These are phyloP conservation scores for Pseudodiploospora longispora DNA, from an alignment of 2,329 filamentous ascomycete species.

Conservation along the genomic window DNA sequence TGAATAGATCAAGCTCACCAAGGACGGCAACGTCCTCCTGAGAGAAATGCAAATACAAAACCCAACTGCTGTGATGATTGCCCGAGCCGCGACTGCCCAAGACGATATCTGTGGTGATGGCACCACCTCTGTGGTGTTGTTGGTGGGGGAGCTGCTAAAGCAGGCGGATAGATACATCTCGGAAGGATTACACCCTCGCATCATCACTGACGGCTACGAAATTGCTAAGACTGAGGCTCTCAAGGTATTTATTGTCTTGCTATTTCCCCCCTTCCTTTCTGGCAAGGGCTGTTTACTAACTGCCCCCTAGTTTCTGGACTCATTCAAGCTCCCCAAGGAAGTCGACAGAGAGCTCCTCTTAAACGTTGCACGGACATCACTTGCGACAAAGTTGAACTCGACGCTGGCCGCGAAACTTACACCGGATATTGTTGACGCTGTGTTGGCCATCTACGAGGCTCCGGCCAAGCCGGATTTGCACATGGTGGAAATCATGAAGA, in stretches of 20 bases:
- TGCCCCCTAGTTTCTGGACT: conserved; percentile 67
- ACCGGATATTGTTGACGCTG: conserved; percentile 90
- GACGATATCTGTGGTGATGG: conserved; percentile 98
- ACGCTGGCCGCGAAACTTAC: conserved; percentile 85
- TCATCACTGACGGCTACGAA: conserved; percentile 96
- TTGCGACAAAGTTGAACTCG: conserved; percentile 89
- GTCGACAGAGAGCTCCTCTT: conserved; percentile 91
- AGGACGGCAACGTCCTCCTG: conserved; percentile 86
- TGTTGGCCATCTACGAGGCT: conserved; percentile 85
- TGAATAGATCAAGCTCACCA: conserved; percentile 89
- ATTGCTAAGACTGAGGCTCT: conserved; percentile 89
- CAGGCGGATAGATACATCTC: conserved; percentile 94
- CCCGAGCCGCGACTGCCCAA: conserved; percentile 83
- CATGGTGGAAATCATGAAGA: conserved; percentile 99
- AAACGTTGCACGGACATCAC: conserved; percentile 85
- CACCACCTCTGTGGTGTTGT: conserved; percentile 89
- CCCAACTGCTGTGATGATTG: conserved; percentile 84
- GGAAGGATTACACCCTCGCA: conserved; percentile 91
- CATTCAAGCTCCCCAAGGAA: conserved; percentile 81
- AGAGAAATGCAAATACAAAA: conserved; percentile 93
- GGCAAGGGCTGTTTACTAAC: background rate
- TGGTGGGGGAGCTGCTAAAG: conserved; percentile 95
- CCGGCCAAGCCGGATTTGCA: conserved; percentile 92
- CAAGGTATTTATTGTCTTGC: conserved; percentile 46
- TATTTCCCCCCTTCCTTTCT: conserved; percentile 13